phyloP scores from a whole-genome alignment of 2,329 filamentous ascomycete species.

The Alternaria atra region DNA sequence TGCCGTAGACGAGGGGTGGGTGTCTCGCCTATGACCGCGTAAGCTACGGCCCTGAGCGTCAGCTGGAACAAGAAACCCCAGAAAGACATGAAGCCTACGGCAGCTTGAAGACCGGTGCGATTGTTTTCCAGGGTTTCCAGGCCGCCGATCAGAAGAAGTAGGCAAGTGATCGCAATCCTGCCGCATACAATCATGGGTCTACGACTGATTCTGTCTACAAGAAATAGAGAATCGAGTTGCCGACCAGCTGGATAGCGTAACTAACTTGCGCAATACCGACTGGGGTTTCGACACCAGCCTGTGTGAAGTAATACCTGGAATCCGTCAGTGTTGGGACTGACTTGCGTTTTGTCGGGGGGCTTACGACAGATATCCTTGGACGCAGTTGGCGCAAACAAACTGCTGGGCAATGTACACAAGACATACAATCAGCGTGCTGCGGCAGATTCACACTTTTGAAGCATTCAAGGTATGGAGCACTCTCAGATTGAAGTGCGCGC shows the following conservation, averaged over 20 bases:
- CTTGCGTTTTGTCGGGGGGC: too few species aligned
- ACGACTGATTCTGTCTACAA: constrained; percentile 7
- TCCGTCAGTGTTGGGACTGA: too few species aligned
- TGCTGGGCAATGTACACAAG: background rate
- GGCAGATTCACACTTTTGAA: background rate
- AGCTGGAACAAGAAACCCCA: constrained; percentile 75
- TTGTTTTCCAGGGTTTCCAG: constrained; percentile 44
- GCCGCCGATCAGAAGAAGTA: constrained; percentile 10
- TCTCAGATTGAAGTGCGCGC: background rate
- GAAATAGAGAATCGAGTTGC: background rate
- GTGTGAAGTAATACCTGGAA: too few species aligned
- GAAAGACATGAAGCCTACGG: constrained; percentile 44
- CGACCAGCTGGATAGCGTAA: background rate
- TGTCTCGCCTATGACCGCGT: constrained; percentile 82
- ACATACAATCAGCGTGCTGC: background rate
- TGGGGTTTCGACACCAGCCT: too few species aligned
- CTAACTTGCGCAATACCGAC: too few species aligned
- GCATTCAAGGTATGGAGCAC: background rate
- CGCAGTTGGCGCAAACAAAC: background rate
- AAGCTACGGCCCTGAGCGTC: constrained; percentile 84
- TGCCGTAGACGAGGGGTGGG: constrained; percentile 81
- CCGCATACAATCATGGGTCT: constrained; percentile 8
- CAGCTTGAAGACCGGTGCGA: constrained; percentile 37
- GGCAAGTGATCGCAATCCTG: constrained; percentile 2
- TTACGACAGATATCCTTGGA: too few species aligned